A percentile compares a stretch with the other conserved stretches of the same genome.
Conservation (phyloP, 306 rosid genomes). For the Trifolium fragiferum region DNA sequence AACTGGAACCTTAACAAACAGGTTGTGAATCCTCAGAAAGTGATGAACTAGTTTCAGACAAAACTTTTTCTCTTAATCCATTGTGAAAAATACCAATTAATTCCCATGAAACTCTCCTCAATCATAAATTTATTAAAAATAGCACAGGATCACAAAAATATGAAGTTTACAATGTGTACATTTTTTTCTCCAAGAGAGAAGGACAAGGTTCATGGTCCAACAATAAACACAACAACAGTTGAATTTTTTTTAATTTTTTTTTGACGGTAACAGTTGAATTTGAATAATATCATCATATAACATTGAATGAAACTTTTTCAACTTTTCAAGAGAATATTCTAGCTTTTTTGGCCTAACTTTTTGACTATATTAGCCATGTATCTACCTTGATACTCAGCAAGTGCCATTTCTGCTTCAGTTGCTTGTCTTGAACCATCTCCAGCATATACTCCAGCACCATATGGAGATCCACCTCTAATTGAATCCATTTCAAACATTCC, state of each 20-base stretch:
- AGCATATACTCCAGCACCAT: slow-evolving; percentile 75
- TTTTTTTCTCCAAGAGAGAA: background rate
- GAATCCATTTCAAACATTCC: slow-evolving; percentile 69
- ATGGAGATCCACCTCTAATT: slow-evolving; percentile 78
- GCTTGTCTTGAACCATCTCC: slow-evolving; percentile 77
- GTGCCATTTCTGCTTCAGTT: slow-evolving; percentile 60
- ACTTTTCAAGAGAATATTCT: background rate
- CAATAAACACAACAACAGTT: slow-evolving; percentile 44
- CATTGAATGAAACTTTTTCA: slow-evolving; percentile 3
- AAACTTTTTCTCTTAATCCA: background rate
- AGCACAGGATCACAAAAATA: slow-evolving; percentile 20
- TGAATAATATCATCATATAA: slow-evolving; percentile 18
- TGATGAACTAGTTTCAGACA: background rate
- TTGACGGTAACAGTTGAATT: slow-evolving; percentile 45
- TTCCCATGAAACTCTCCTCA: background rate
- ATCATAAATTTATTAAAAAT: slow-evolving; percentile 4
- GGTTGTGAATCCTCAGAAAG: background rate
- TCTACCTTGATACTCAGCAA: slow-evolving; percentile 79
- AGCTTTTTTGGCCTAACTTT: slow-evolving; percentile 46
- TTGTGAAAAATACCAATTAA: background rate
- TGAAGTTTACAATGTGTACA: slow-evolving; percentile 41
- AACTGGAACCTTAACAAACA: background rate
- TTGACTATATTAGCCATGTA: slow-evolving; percentile 75
- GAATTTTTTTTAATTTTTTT: too few relatives aligned
- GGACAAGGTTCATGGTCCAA: slow-evolving; percentile 27